Percentiles rank a stretch among this genome's conserved stretches.
phyloP scores from a whole-genome alignment of 23 red algal species.

The Gracilaria domingensis region DNA sequence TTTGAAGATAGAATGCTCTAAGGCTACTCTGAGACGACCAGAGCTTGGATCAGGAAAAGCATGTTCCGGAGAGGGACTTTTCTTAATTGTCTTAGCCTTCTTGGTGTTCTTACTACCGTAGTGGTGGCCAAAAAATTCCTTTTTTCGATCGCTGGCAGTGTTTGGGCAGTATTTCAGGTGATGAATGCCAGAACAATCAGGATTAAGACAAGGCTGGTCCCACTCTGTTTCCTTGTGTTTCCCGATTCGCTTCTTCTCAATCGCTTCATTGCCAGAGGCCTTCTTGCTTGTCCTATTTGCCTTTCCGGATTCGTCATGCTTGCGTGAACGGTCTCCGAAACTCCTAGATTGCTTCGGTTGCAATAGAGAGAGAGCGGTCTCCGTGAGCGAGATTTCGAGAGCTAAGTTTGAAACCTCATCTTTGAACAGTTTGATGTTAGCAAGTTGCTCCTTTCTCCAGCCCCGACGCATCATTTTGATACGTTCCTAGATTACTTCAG shows the following conservation, averaged over 20 bases:
- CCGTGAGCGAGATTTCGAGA: background rate
- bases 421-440: background rate
- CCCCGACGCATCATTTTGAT: too few relatives aligned
- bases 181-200: too few relatives aligned
- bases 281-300: background rate
- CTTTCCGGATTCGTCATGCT: too few relatives aligned
- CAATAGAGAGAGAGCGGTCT: background rate
- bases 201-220: too few relatives aligned
- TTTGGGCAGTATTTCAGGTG: too few relatives aligned
- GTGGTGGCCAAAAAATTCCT: background rate
- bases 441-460: background rate
- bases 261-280: background rate
- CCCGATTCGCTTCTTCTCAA: too few relatives aligned
- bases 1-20: slow-evolving; percentile 11
- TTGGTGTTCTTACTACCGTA: slow-evolving; percentile 1
- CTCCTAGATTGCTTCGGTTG: background rate
- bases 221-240: background rate
- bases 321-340: background rate
- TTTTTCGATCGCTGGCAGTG: too few relatives aligned
- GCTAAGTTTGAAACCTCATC: background rate
- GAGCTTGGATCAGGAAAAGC: background rate
- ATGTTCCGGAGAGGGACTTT: background rate
- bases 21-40: slow-evolving; percentile 21
- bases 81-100: background rate
- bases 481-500: too few relatives aligned